These are phyloP conservation scores for Botrytis byssoidea DNA, from an alignment of 2,329 filamentous ascomycete genomes.

Conservation along the genomic window DNA sequence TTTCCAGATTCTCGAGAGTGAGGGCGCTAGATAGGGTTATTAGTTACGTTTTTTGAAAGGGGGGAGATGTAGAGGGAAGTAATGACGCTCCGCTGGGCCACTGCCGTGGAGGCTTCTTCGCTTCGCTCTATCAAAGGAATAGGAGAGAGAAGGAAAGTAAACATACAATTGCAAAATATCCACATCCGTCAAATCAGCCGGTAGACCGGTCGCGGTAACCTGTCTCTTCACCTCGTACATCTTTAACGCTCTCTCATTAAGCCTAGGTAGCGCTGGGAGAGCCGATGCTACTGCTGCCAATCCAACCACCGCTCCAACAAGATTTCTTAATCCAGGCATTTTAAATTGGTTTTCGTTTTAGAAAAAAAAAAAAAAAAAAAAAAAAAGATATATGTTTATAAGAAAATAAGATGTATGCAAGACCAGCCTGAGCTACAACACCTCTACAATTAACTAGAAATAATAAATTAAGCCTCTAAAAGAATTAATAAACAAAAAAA, in stretches of 20 bases:
- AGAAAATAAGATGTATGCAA: slow-evolving; percentile 29
- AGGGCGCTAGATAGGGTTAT: slow-evolving; percentile 52
- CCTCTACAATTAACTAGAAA: slow-evolving; percentile 12
- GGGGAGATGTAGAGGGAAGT: accelerated
- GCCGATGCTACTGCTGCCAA: slow-evolving; percentile 32
- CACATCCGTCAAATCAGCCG: slow-evolving; percentile 47
- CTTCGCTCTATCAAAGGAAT: neutral
- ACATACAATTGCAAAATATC: slow-evolving; percentile 55
- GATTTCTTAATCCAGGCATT: slow-evolving; percentile 38
- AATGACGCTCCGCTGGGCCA: neutral
- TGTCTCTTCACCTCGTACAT: slow-evolving; percentile 34
- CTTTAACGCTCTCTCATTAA: slow-evolving; percentile 31
- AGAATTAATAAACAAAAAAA: slow-evolving; percentile 24
- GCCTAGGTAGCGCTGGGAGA: slow-evolving; percentile 35
- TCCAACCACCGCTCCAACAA: slow-evolving; percentile 34
- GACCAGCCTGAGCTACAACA: slow-evolving; percentile 38
- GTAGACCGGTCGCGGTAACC: slow-evolving; percentile 37
- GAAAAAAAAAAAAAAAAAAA: no score
- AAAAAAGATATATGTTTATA: neutral
- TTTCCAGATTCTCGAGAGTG: slow-evolving; percentile 73
- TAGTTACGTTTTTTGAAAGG: neutral
- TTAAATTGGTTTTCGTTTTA: slow-evolving; percentile 6
- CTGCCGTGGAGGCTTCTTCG: neutral
- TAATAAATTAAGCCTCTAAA: slow-evolving; percentile 9
- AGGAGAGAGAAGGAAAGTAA: slow-evolving; percentile 18